Conservation (phyloP, 129 eudicot species). For the Artemisia tridentata region DNA sequence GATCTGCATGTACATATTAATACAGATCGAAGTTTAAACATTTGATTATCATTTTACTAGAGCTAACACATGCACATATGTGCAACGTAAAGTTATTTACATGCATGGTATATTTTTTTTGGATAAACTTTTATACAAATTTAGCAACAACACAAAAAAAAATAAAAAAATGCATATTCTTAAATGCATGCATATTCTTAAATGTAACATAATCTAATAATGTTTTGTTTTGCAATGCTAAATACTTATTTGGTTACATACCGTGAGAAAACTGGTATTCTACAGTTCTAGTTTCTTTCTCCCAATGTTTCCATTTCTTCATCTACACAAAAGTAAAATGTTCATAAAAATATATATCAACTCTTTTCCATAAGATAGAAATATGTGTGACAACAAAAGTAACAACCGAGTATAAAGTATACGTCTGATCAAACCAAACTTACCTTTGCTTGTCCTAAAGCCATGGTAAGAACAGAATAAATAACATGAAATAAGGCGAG, state of each 20-base stretch:
- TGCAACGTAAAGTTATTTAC: too few relatives aligned
- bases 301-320: conserved; percentile 71
- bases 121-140: too few relatives aligned
- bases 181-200: too few relatives aligned
- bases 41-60: background rate
- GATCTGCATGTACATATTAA: conserved; percentile 31
- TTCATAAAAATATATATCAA: background rate
- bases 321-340: conserved; percentile 13
- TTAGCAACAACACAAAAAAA: too few relatives aligned
- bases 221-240: too few relatives aligned
- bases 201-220: too few relatives aligned
- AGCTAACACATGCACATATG: too few relatives aligned
- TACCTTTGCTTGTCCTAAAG: conserved; percentile 78
- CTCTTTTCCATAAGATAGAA: background rate
- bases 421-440: too few relatives aligned
- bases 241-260: conserved; percentile 8
- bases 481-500: conserved; percentile 68
- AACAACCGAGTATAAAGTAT: too few relatives aligned
- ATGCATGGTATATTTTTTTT: too few relatives aligned
- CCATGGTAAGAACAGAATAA: conserved; percentile 52
- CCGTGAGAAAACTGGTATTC: conserved; percentile 60
- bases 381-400: too few relatives aligned
- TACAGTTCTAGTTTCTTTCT: conserved; percentile 56
- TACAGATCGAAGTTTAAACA: background rate
- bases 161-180: too few relatives aligned